Evolutionary conservation across 2,329 filamentous ascomycete species (phyloP).

Genomic region (Lachnellula arida): DNA sequence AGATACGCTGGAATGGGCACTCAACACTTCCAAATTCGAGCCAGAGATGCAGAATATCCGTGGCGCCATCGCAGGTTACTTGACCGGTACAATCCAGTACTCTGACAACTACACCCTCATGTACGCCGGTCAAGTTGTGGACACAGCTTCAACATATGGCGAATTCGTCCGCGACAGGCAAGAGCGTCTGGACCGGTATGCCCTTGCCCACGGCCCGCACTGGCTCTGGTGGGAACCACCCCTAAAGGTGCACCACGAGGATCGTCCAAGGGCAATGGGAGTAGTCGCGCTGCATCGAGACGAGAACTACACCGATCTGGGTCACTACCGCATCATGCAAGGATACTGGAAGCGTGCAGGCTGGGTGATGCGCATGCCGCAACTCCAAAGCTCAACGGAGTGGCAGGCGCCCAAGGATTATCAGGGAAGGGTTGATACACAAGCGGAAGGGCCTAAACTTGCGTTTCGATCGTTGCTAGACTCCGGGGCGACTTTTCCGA

Average conservation of each 20-base stretch:
- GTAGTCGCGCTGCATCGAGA: slow-evolving; percentile 2
- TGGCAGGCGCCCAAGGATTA: not conserved
- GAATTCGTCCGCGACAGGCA: slow-evolving; percentile 37
- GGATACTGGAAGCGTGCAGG: slow-evolving; percentile 20
- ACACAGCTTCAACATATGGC: slow-evolving; percentile 35
- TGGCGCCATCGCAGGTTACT: slow-evolving; percentile 40
- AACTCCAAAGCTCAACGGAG: not conserved
- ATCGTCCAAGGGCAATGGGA: not conserved
- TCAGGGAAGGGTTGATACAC: slow-evolving; percentile 9
- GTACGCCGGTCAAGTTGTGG: slow-evolving; percentile 40
- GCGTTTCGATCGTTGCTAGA: slow-evolving; percentile 38
- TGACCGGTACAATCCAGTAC: slow-evolving; percentile 37
- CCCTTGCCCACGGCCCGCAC: slow-evolving; percentile 34
- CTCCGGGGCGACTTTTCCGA: slow-evolving; percentile 40
- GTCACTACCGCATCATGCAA: slow-evolving; percentile 13
- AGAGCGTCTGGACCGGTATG: slow-evolving; percentile 38
- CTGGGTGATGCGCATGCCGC: slow-evolving; percentile 13
- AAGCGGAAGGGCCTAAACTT: slow-evolving; percentile 26
- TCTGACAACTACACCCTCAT: slow-evolving; percentile 39
- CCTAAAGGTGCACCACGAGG: slow-evolving; percentile 26
- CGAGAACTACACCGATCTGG: slow-evolving; percentile 3
- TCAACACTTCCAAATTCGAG: slow-evolving; percentile 32
- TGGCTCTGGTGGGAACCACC: slow-evolving; percentile 46
- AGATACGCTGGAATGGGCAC: slow-evolving; percentile 29
- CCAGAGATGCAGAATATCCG: slow-evolving; percentile 39